Evolutionary conservation across 345 rosid species (phyloP).

Genomic region (Stellera chamaejasme): DNA sequence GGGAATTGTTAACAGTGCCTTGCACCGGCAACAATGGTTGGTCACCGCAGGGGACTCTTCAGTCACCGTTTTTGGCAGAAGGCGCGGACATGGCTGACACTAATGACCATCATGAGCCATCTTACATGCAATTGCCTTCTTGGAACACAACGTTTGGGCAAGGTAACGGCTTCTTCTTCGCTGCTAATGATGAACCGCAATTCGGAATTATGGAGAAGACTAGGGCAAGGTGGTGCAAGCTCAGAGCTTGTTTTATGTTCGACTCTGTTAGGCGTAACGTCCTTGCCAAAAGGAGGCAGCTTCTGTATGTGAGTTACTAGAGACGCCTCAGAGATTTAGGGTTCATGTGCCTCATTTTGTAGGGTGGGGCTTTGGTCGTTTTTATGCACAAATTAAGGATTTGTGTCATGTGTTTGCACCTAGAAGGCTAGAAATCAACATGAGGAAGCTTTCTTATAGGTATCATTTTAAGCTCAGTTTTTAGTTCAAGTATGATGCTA

Average conservation of each 20-base stretch:
- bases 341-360: conserved; percentile 5
- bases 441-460: too few relatives aligned
- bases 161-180: conserved; percentile 12
- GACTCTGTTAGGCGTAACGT: conserved; percentile 21
- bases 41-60: conserved; percentile 5
- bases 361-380: neutral
- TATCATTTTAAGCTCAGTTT: too few relatives aligned
- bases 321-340: conserved; percentile 16
- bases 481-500: too few relatives aligned
- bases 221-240: conserved; percentile 62
- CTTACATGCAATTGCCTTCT: conserved; percentile 13
- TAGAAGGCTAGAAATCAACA: too few relatives aligned
- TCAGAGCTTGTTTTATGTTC: conserved; percentile 48
- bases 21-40: conserved; percentile 11
- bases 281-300: conserved; percentile 21
- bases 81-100: neutral
- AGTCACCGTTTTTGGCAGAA: conserved; percentile 8
- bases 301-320: conserved; percentile 13
- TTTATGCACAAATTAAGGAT: too few relatives aligned
- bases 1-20: conserved; percentile 2
- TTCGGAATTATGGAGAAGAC: conserved; percentile 14
- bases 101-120: conserved; percentile 13
- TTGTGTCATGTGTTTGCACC: too few relatives aligned
- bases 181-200: conserved; percentile 21
- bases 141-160: conserved; percentile 30